Conservation (phyloP, 2,329 filamentous ascomycete species). For the Dactylonectria estremocensis region DNA sequence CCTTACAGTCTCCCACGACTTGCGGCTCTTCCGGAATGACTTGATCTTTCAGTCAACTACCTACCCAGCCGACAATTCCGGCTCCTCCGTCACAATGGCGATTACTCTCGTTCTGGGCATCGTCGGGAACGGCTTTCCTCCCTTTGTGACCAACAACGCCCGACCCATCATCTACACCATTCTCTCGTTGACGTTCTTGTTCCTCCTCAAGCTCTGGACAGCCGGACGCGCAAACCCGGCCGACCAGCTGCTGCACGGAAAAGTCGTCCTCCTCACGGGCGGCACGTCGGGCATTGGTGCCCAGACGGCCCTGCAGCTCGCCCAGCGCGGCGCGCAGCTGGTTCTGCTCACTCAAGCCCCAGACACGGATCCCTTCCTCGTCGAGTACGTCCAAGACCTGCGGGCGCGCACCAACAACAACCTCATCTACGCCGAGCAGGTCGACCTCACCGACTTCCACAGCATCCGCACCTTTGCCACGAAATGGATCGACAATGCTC, state of each 20-base stretch:
- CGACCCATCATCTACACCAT: conserved; percentile 59
- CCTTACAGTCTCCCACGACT: conserved; percentile 15
- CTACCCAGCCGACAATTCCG: conserved; percentile 9
- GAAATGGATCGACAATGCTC: conserved; percentile 97
- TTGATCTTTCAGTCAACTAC: conserved; percentile 19
- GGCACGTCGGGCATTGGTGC: conserved; percentile 95
- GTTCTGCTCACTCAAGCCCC: conserved; percentile 89
- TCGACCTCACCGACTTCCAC: conserved; percentile 90
- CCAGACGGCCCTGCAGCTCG: conserved; percentile 80
- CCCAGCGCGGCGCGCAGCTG: conserved; percentile 87
- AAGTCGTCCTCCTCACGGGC: conserved; percentile 93
- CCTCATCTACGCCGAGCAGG: conserved; percentile 95
- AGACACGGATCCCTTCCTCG: conserved; percentile 87
- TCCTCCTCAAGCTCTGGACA: conserved; percentile 79
- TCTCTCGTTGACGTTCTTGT: conserved; percentile 56
- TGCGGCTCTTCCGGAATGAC: conserved; percentile 32
- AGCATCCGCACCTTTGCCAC: conserved; percentile 95
- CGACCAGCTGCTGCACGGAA: conserved; percentile 91
- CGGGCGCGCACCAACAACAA: conserved; percentile 83
- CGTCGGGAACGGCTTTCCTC: conserved; percentile 65
- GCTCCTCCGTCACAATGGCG: conserved; percentile 60
- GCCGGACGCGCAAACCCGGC: conserved; percentile 81
- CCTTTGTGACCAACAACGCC: conserved; percentile 62
- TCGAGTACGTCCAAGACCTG: conserved; percentile 93
- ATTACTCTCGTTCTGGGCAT: conserved; percentile 66